Conservation (phyloP, 2,329 filamentous ascomycete genomes). For the Teratosphaeria epicoccoides region DNA sequence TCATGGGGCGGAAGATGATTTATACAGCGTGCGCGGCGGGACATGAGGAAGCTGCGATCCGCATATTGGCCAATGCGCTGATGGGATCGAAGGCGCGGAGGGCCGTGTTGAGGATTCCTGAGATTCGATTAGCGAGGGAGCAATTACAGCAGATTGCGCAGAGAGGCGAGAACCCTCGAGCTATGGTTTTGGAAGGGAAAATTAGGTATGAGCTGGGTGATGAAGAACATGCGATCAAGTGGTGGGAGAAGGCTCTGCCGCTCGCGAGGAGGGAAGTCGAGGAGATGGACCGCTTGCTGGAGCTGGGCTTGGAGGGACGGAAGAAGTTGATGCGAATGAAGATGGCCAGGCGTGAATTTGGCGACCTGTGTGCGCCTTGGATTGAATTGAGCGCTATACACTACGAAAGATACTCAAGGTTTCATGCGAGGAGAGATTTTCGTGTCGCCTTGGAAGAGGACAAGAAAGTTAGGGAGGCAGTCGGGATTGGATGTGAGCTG, state of each 20-base stretch:
- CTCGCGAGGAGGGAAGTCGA: slow-evolving; percentile 9
- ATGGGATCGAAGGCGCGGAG: slow-evolving; percentile 9
- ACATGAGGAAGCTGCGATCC: slow-evolving; percentile 15
- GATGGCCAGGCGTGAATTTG: neutral
- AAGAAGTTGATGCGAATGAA: neutral
- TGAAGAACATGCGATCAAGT: slow-evolving; percentile 15
- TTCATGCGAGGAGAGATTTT: slow-evolving; percentile 3
- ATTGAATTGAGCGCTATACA: slow-evolving; percentile 20
- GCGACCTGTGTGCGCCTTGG: slow-evolving; percentile 23
- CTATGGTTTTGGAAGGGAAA: slow-evolving; percentile 23
- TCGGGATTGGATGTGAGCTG: slow-evolving; percentile 27
- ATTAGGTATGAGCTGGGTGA: slow-evolving; percentile 15
- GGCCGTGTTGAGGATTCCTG: slow-evolving; percentile 6
- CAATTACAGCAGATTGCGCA: slow-evolving; percentile 15
- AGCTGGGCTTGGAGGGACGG: slow-evolving; percentile 2
- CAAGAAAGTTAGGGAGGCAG: slow-evolving; percentile 21
- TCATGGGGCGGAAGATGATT: slow-evolving; percentile 15
- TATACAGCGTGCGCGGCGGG: slow-evolving; percentile 14
- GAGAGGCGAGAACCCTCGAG: slow-evolving; percentile 12
- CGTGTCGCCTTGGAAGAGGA: slow-evolving; percentile 6
- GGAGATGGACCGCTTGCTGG: neutral
- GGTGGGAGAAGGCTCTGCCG: slow-evolving; percentile 19
- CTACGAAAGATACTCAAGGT: slow-evolving; percentile 6
- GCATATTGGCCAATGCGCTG: slow-evolving; percentile 15
- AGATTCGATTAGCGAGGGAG: slow-evolving; percentile 10